Evolutionary conservation across 73 alveolate species (phyloP).

Genomic region (Uronychia binucleata): DNA sequence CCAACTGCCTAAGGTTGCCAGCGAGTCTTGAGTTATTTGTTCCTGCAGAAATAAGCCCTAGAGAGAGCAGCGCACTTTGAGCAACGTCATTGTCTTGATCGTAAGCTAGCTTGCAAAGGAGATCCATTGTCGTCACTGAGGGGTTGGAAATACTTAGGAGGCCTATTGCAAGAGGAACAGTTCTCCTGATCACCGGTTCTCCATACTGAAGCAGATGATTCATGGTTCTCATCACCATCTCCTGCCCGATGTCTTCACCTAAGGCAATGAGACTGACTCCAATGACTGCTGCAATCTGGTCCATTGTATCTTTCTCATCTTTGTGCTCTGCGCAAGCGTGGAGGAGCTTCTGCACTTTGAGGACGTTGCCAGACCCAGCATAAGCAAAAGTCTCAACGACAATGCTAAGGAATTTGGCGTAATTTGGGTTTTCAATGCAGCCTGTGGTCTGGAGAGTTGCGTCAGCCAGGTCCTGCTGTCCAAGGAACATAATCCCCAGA

Average conservation of each 20-base stretch:
- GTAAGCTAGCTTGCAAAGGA: constrained; percentile 89
- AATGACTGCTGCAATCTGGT: constrained; percentile 90
- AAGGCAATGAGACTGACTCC: constrained; percentile 92
- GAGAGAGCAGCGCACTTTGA: constrained; percentile 81
- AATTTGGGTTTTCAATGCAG: constrained; percentile 40
- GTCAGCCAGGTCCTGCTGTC: constrained; percentile 82
- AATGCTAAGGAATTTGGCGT: constrained; percentile 69
- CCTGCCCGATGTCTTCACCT: constrained; percentile 96
- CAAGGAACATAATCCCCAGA: constrained; percentile 93
- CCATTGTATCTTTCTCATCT: constrained; percentile 84
- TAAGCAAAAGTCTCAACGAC: constrained; percentile 89
- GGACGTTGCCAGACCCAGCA: constrained; percentile 95
- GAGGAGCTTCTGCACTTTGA: constrained; percentile 90
- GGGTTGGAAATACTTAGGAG: constrained; percentile 88
- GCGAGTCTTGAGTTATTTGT: constrained; percentile 95
- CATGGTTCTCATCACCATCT: constrained; percentile 92
- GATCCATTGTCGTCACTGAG: constrained; percentile 88
- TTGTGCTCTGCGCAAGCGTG: constrained; percentile 94
- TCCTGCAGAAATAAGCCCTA: constrained; percentile 94
- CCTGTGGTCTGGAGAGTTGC: constrained; percentile 78
- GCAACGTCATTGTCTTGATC: constrained; percentile 92
- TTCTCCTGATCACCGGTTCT: constrained; percentile 86
- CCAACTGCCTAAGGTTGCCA: constrained; percentile 90
- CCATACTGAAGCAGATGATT: constrained; percentile 96
- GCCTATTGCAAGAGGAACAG: constrained; percentile 96